Evolutionary conservation across 768 basidiomycete species (phyloP), one percentile per base, ranked within the genome.

Genomic region (Pulveroboletus sp.): DNA sequence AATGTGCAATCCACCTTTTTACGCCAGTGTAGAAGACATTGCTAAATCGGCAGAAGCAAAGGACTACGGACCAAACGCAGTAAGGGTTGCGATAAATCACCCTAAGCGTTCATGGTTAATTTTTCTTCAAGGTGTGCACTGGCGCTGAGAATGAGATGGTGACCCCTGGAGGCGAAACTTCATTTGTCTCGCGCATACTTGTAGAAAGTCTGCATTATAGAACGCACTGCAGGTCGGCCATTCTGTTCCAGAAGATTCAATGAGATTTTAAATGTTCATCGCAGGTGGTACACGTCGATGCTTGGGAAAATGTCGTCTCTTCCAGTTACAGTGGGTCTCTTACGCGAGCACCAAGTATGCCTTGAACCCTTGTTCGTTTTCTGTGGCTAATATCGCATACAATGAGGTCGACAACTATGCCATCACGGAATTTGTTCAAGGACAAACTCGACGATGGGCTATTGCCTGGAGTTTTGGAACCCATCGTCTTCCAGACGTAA

Each of bases 1-100:
- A 0, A 91, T 98, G 83, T 97, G 94, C 69, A 99, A 98, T 65
- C 95, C 95, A 0, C 95, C 95, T 0, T 99, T 99, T 67, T 98
- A 97, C 61, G 63, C 73, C n/a, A 88, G 83, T 48, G 60, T 65
- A 1, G 80, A 83, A 25, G 95, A 98, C 49, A 76, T 93, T 8
- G 54, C 59, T 0, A 61, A 66, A 3, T 83, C 82, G 2, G 79
- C 82, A 0, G 75, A 76, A 17, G 69, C 70, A 6, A 97, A 98
- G 58, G 79, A 80, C 40, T 64, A 73, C 13, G 71, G 69, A 6
- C 87, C 95, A 0, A 83, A 73, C 56, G 87, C 89, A 2, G 93
- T 93, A 59, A 38, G 81, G 69, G 7, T 20, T 31, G 21, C 40
- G 33, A 5, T 6, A 24, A n/a, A n/a, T n/a, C 5, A 5, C 4